phyloP scores from a whole-genome alignment of 2,329 filamentous ascomycete species.

The Cadophora malorum region DNA sequence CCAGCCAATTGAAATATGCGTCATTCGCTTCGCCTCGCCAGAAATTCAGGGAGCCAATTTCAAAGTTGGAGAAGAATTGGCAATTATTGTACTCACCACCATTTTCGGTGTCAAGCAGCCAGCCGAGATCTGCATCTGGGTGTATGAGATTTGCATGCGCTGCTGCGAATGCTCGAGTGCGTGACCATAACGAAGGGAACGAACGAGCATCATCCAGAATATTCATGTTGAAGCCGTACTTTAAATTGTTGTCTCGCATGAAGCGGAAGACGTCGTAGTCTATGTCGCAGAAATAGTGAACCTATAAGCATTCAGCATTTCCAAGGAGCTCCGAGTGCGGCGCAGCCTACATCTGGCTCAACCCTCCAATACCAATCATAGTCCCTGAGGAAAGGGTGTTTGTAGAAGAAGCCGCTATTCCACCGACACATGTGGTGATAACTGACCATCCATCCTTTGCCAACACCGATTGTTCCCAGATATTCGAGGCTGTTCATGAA shows the following conservation, averaged over 20 bases:
- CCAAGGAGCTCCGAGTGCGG: constrained; percentile 3
- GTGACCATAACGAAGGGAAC: constrained; percentile 93
- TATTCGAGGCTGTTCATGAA: constrained; percentile 88
- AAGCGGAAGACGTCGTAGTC: constrained; percentile 87
- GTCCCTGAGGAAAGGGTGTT: constrained; percentile 70
- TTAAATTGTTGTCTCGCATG: constrained; percentile 84
- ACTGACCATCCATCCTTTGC: constrained; percentile 94
- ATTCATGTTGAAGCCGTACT: constrained; percentile 81
- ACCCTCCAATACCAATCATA: constrained; percentile 68
- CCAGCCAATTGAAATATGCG: constrained; percentile 88
- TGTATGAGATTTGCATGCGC: constrained; percentile 85
- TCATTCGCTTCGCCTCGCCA: constrained; percentile 83
- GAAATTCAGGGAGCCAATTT: constrained; percentile 91
- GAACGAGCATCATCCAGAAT: constrained; percentile 93
- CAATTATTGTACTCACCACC: constrained; percentile 94
- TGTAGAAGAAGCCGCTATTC: constrained; percentile 84
- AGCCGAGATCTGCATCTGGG: constrained; percentile 81
- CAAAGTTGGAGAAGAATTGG: constrained; percentile 99
- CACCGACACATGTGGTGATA: constrained; percentile 99
- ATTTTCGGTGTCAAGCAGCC: constrained; percentile 80
- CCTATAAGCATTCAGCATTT: constrained; percentile 46
- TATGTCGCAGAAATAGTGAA: constrained; percentile 64
- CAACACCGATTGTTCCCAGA: constrained; percentile 91
- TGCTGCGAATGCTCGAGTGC: constrained; percentile 87
- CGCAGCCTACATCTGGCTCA: constrained; percentile 60